Evolutionary conservation across 2,329 filamentous ascomycete genomes (phyloP), one percentile per base, ranked within the genome.

Genomic region (Aspergillus pseudonomiae): DNA sequence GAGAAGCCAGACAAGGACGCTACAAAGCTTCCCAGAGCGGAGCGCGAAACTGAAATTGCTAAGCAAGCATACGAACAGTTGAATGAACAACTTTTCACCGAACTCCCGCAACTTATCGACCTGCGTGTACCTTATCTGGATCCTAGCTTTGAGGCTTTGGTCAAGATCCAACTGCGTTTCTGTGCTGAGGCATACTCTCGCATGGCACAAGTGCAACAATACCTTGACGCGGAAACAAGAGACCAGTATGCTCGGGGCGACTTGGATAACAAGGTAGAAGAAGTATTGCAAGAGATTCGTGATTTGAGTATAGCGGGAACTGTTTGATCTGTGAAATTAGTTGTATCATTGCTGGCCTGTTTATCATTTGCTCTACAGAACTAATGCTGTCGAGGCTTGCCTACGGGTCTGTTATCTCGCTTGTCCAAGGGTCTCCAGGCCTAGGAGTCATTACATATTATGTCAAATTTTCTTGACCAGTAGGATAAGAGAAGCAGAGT

Each of bases 1-100:
- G 96, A 99, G 80, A 98, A 99, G 84, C 95, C 95, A 54, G 95
- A 99, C 84, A 99, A 99, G 84, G 95, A 99, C 76, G 92, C 93
- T 16, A 94, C 92, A 59, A 99, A 98, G 83, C 88, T 99, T 60
- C 95, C 96, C 1, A 92, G 94, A 61, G 92, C 94, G 28, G 95
- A 99, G 78, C 96, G 96, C 84, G 96, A 99, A 80, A 89, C 93
- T 78, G 94, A 98, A 71, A 93, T 97, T 86, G 93, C 94, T 68
- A 94, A 92, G 79, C 88, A 88, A 62, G 92, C 93, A 11, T 99
- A 99, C 83, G 95, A 99, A 78, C 92, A 96, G 80, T 85, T 99
- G 71, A 99, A 99, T 80, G 94, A 98, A 74, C 96, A 98, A 79
- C 87, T 99, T 59, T 96, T 92, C 73, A 90, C 88, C 60, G 95